Evolutionary conservation across 2,329 filamentous ascomycete species (phyloP).

Genomic region (Ambrosiella cleistominuta): DNA sequence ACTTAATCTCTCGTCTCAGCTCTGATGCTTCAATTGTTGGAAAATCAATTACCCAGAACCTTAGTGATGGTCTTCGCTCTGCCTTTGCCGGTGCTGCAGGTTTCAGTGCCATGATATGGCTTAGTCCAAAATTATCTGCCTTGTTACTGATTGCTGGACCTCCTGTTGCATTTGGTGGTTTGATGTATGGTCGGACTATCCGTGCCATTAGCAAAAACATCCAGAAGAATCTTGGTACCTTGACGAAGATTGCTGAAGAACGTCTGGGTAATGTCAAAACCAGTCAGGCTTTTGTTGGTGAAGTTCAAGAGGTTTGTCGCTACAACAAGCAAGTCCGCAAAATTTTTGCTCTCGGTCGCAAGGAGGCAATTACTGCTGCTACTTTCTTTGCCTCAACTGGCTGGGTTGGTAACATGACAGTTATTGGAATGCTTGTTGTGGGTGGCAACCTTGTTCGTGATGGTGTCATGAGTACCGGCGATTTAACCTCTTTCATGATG

Average conservation of each 20-base stretch:
- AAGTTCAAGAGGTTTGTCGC: conserved; percentile 72
- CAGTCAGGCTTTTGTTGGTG: conserved; percentile 87
- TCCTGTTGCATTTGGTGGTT: conserved; percentile 74
- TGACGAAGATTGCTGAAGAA: conserved; percentile 97
- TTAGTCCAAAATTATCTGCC: conserved; percentile 76
- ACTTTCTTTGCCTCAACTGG: conserved; percentile 79
- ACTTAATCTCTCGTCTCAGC: conserved; percentile 85
- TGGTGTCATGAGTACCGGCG: conserved; percentile 74
- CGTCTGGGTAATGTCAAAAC: conserved; percentile 93
- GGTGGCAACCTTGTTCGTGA: conserved; percentile 79
- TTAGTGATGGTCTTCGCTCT: conserved; percentile 86
- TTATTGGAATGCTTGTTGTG: conserved; percentile 74
- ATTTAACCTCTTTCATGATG: conserved; percentile 94
- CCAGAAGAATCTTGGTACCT: conserved; percentile 76
- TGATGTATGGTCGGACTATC: conserved; percentile 80
- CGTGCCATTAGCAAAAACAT: conserved; percentile 81
- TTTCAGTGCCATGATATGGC: conserved; percentile 86
- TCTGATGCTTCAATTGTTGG: conserved; percentile 96
- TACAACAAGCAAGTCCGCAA: conserved; percentile 87
- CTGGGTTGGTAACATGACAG: conserved; percentile 91
- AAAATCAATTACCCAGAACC: conserved; percentile 94
- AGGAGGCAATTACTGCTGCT: conserved; percentile 73
- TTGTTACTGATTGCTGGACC: conserved; percentile 77
- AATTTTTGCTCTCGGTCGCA: conserved; percentile 77
- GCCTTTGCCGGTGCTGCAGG: conserved; percentile 81